Conservation (phyloP, 73 alveolate species). For the Symbiodinium natans region DNA sequence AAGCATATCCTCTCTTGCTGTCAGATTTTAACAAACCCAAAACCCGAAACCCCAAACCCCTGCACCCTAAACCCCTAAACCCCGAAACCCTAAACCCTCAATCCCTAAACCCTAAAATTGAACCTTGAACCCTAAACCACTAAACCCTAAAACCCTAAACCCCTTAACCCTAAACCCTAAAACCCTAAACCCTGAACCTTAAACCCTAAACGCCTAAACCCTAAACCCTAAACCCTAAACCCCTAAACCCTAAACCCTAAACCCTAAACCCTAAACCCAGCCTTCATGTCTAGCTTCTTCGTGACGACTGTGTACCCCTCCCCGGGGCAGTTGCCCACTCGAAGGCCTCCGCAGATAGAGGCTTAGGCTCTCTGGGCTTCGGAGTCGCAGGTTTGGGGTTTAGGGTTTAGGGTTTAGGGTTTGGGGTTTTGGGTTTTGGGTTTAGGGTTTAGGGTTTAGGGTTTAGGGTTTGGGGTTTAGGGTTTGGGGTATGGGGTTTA, state of each 20-base stretch:
- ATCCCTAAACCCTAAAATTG: not conserved
- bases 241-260: not conserved
- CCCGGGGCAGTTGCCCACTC: constrained; percentile 56
- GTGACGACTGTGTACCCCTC: constrained; percentile 69
- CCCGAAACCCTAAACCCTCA: not conserved
- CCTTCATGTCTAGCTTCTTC: constrained; percentile 50
- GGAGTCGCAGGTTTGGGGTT: not conserved
- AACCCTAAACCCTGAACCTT: too few relatives aligned
- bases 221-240: too few relatives aligned
- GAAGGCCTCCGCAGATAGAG: too few relatives aligned
- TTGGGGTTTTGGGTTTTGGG: not conserved
- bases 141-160: too few relatives aligned
- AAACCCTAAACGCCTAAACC: too few relatives aligned
- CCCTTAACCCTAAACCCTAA: too few relatives aligned
- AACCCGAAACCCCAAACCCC: too few relatives aligned
- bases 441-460: not conserved
- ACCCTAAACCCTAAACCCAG: not conserved
- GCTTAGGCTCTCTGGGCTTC: not conserved
- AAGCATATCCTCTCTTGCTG: too few relatives aligned
- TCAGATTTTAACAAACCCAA: too few relatives aligned
- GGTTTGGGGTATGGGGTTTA: not conserved
- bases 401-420: not conserved
- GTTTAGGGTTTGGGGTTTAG: not conserved
- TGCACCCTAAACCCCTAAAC: too few relatives aligned
- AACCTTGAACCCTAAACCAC: too few relatives aligned